phyloP scores from a whole-genome alignment of 192 early-diverging fungal species.

The Backusella tarrabulga region DNA sequence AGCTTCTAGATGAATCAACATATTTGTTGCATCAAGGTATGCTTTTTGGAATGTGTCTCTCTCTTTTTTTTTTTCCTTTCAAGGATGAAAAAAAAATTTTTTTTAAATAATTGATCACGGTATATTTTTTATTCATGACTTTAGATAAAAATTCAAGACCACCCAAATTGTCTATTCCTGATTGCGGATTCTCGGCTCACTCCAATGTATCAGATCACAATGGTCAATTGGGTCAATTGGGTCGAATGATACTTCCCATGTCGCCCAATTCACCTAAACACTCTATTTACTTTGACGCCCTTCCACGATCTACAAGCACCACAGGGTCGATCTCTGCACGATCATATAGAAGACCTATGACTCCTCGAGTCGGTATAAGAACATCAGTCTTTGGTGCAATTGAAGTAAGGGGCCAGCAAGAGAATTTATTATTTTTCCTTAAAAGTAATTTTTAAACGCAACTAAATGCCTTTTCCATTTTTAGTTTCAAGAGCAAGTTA shows the following conservation, averaged over 20 bases:
- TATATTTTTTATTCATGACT: neutral
- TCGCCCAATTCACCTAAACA: slow-evolving; percentile 15
- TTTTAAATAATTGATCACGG: neutral
- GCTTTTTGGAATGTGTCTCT: neutral
- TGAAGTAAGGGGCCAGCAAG: slow-evolving; percentile 35
- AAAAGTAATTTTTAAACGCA: neutral
- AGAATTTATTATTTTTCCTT: slow-evolving; percentile 8
- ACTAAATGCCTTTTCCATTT: neutral
- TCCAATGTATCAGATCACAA: slow-evolving; percentile 8
- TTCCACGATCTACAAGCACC: slow-evolving; percentile 12
- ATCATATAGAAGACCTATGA: slow-evolving; percentile 17
- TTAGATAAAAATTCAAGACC: neutral
- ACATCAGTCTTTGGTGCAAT: slow-evolving; percentile 53
- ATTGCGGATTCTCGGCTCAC: neutral
- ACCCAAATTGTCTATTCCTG: slow-evolving; percentile 10
- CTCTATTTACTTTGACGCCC: slow-evolving; percentile 1
- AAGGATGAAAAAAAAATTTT: neutral
- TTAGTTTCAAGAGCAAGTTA: slow-evolving; percentile 32
- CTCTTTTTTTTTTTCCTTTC: neutral
- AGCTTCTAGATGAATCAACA: neutral
- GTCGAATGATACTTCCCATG: slow-evolving; percentile 22
- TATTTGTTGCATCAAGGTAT: neutral
- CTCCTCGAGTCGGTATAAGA: slow-evolving; percentile 37
- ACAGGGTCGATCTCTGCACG: slow-evolving; percentile 15
- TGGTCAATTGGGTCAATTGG: slow-evolving; percentile 13